Evolutionary conservation across 2,329 filamentous ascomycete genomes (phyloP), one percentile per base, ranked within the genome.

Genomic region (Lecanosticta acicola): DNA sequence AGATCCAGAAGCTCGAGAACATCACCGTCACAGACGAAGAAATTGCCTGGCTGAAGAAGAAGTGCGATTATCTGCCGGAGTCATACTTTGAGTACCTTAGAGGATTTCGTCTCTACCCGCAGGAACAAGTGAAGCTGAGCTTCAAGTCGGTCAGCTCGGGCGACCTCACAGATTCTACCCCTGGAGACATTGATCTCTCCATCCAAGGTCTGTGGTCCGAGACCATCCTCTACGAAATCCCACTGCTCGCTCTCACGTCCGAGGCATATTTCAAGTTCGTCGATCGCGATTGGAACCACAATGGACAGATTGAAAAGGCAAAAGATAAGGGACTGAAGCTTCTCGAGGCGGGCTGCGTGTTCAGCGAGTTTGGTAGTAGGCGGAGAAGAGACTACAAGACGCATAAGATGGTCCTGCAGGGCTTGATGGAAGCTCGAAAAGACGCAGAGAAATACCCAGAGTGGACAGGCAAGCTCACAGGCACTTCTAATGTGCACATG

Each of bases 261-360:
- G 91, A 98, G 67, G 88, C 93, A 40, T 98, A 96, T 71, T 98
- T 98, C 76, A 89, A 87, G 63, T 97, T 95, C 69, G 87, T 89
- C 73, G 89, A 98, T 63, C 87, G 71, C 42, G 90, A 96, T 65
- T 98, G 93, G 93, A 83, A 79, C 58, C 85, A 97, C 60, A 79
- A 85, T 4, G 84, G 84, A 2, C 93, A 98, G 66, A 81, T 94
- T 60, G 84, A 94, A 40, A 84, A 84, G 57, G 90, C 93, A 1
- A 87, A 82, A 52, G 73, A 79, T 7, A 98, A 98, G 70, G 93
- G 88, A 2, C 73, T 83, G 54, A 75, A 75, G 42, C 73, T 98
- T 26, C 70, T 98, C 9, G 76, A 93, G 65, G 81, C 83, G 21
- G 91, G 89, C 19, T 98, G 93, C 65, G 75, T 86, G 26, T 85